phyloP scores from a whole-genome alignment of 106 monocot species.

The Iris macrosiphon region DNA sequence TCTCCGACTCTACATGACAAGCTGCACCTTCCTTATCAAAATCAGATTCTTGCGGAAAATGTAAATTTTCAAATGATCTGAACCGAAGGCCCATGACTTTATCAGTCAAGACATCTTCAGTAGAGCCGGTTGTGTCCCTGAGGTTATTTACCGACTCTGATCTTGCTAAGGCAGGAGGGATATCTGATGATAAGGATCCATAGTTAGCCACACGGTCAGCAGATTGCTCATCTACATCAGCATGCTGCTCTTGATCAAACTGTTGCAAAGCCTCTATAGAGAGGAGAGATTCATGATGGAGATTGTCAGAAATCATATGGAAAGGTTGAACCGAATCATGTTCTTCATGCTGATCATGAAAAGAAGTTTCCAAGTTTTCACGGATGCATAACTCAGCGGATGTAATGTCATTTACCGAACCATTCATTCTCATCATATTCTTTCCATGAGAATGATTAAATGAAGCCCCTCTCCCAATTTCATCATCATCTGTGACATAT shows the following conservation, averaged over 20 bases:
- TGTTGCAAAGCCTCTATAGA: slow-evolving; percentile 22
- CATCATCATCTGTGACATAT: slow-evolving; percentile 27
- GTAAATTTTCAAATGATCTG: slow-evolving; percentile 32
- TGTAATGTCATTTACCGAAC: slow-evolving; percentile 6
- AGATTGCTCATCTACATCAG: slow-evolving; percentile 14
- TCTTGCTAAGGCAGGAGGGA: slow-evolving; percentile 11
- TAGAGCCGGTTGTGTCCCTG: not conserved
- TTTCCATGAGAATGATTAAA: slow-evolving; percentile 8
- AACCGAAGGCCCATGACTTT: slow-evolving; percentile 17
- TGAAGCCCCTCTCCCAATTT: slow-evolving; percentile 11
- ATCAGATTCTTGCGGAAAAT: slow-evolving; percentile 14
- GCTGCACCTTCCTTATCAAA: slow-evolving; percentile 2
- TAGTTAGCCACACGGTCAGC: slow-evolving; percentile 3
- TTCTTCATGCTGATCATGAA: slow-evolving; percentile 5
- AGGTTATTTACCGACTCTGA: slow-evolving; percentile 30
- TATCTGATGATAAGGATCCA: slow-evolving; percentile 3
- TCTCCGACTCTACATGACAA: not conserved
- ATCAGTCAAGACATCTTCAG: not conserved
- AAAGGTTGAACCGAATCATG: slow-evolving; percentile 9
- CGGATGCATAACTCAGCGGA: slow-evolving; percentile 11
- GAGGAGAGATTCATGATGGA: slow-evolving; percentile 20
- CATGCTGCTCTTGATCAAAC: slow-evolving; percentile 12
- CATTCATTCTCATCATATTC: not conserved
- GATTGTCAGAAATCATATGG: not conserved
- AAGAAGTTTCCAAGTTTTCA: slow-evolving; percentile 1